Evolutionary conservation across 1,284 basidiomycete genomes (phyloP), one percentile per base, ranked within the genome.

Genomic region (Pseudozyma hubeiensis): DNA sequence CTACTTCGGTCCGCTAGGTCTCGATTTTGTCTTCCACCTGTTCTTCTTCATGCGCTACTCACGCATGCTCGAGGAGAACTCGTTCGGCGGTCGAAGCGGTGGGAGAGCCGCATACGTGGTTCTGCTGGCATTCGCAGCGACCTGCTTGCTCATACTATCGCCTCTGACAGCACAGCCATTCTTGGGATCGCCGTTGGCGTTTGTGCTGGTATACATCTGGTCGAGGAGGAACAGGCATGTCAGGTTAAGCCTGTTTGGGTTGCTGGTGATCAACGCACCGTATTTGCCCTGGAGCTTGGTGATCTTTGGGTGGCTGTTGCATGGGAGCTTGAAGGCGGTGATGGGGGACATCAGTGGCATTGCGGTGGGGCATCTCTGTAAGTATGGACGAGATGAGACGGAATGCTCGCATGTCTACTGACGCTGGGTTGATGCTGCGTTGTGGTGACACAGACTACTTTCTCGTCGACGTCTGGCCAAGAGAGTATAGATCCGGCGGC

Each of bases 11-110:
- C 89, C 91, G 0, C 89, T 98, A 75, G 93, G 91, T 2, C 46
- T 75, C 37, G 95, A 98, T 84, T 93, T 97, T 72, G 88, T 96
- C 61, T 97, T 99, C 86, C 95, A 98, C 84, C 88, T 99, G 61
- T 97, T 97, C 88, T 98, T 98, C 88, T 95, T 97, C 83, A 95
- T 98, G 93, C 88, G 96, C 55, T 99, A 98, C 84, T 94, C 93
- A 58, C 89, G 94, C 52, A 92, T 97, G 90, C 87, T 99, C 1
- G 96, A 99, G 85, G 94, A 97, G 84, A 94, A 93, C 30, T 93
- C 93, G 1, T 99, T 96, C 84, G 91, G 92, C 33, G 93, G 94
- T 72, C 88, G 89, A 41, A 48, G 60, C 7, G 94, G 94, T 75
- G 89, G 89, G 35, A 69, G 65, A 11, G 94, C 95, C 35, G 94